These are phyloP conservation scores for Sesbania bispinosa DNA, from an alignment of 306 rosid species.

Conservation along the genomic window DNA sequence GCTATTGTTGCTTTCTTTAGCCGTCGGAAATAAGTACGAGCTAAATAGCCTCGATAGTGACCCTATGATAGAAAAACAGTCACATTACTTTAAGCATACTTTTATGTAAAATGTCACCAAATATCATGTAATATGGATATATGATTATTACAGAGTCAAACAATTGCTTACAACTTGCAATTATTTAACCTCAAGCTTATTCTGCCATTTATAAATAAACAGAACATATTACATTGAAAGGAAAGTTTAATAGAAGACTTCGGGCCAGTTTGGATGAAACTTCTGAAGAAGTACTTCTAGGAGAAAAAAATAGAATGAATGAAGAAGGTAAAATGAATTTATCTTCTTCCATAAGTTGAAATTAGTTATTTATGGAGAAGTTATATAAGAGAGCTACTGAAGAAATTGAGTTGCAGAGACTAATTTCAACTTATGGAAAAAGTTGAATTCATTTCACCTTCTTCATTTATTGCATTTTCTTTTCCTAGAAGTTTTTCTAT, in stretches of 20 bases:
- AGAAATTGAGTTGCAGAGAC: too few species aligned
- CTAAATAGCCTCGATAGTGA: constrained; percentile 44
- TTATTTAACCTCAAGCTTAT: background rate
- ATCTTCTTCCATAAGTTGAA: too few species aligned
- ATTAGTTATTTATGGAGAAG: too few species aligned
- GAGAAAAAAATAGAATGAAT: too few species aligned
- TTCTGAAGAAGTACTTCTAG: too few species aligned
- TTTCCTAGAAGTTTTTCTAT: too few species aligned
- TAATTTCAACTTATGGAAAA: too few species aligned
- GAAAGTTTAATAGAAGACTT: constrained; percentile 2
- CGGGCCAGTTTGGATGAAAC: too few species aligned
- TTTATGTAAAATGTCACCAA: background rate
- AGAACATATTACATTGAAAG: background rate
- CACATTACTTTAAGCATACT: constrained; percentile 18
- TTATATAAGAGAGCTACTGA: too few species aligned
- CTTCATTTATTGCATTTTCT: too few species aligned
- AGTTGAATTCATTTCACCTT: too few species aligned
- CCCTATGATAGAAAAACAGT: constrained; percentile 43
- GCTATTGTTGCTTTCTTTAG: constrained; percentile 53
- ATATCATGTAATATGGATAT: constrained; percentile 2
- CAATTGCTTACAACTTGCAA: background rate
- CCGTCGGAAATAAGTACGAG: constrained; percentile 29
- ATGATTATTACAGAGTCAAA: background rate
- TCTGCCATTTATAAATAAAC: background rate
- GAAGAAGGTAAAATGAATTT: too few species aligned